Conservation (phyloP, 768 basidiomycete genomes). For the Rhizopogon vesiculosus region DNA sequence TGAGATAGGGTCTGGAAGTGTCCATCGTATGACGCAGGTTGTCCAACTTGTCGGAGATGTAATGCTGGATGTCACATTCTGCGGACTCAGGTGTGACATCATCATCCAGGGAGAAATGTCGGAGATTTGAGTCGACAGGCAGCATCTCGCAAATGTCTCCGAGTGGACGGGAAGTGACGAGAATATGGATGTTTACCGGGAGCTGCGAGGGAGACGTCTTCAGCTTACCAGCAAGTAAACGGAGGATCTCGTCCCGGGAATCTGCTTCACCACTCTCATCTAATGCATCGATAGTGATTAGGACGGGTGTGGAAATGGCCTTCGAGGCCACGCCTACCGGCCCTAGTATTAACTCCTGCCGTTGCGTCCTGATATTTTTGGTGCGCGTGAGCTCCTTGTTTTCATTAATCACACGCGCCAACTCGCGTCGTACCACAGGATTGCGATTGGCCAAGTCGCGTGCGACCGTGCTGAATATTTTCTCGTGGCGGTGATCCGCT, state of each 20-base stretch:
- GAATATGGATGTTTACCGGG: slow-evolving; percentile 1
- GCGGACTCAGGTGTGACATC: no score
- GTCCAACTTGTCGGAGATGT: background rate
- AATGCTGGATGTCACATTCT: background rate
- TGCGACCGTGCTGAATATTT: background rate
- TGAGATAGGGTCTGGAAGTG: background rate
- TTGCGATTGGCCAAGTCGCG: background rate
- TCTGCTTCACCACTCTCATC: slow-evolving; percentile 6
- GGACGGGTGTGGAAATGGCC: slow-evolving; percentile 1
- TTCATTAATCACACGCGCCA: no score
- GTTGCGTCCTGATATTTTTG: no score
- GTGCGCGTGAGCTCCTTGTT: no score
- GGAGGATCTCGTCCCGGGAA: slow-evolving; percentile 9
- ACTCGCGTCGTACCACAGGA: background rate
- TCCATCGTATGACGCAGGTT: background rate
- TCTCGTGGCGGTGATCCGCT: background rate
- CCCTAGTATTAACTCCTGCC: no score
- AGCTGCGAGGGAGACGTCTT: slow-evolving; percentile 21
- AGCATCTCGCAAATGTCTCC: background rate
- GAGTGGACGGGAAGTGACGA: slow-evolving; percentile 1
- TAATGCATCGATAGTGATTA: slow-evolving; percentile 10
- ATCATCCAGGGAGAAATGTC: background rate
- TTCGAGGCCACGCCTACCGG: background rate
- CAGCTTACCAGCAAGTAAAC: background rate
- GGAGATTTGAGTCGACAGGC: background rate